phyloP scores from a whole-genome alignment of 2,329 filamentous ascomycete species.

The Blastomyces percursus region DNA sequence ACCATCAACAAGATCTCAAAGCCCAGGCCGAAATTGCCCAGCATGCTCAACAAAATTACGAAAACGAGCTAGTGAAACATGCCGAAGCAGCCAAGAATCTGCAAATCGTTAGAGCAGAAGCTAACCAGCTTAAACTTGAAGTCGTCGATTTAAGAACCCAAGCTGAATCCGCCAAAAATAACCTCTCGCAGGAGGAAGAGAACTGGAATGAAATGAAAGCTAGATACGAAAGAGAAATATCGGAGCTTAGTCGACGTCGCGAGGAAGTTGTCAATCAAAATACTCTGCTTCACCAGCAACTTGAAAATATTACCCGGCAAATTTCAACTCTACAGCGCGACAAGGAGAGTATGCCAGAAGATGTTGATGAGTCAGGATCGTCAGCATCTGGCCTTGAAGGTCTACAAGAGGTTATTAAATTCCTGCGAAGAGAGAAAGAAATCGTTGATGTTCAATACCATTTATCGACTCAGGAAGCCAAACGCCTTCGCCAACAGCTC shows the following conservation, averaged over 20 bases:
- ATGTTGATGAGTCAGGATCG: slow-evolving; percentile 37
- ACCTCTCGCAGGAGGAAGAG: slow-evolving; percentile 66
- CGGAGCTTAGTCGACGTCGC: slow-evolving; percentile 64
- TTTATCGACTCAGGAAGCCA: slow-evolving; percentile 74
- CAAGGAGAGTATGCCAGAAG: slow-evolving; percentile 48
- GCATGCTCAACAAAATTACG: slow-evolving; percentile 89
- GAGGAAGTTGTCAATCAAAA: slow-evolving; percentile 85
- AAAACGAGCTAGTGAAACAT: slow-evolving; percentile 87
- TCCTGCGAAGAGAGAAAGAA: slow-evolving; percentile 89
- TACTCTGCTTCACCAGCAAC: slow-evolving; percentile 75
- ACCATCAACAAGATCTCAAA: slow-evolving; percentile 83
- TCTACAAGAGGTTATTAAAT: slow-evolving; percentile 81
- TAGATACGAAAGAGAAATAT: slow-evolving; percentile 71
- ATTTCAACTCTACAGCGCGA: slow-evolving; percentile 69
- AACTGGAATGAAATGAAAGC: slow-evolving; percentile 79
- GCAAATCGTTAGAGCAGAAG: slow-evolving; percentile 65
- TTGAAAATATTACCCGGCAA: slow-evolving; percentile 72
- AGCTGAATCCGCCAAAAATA: slow-evolving; percentile 72
- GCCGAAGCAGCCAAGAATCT: slow-evolving; percentile 84
- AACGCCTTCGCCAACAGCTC: slow-evolving; percentile 79
- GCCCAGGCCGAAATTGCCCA: slow-evolving; percentile 88
- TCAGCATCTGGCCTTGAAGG: slow-evolving; percentile 55
- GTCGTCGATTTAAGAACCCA: slow-evolving; percentile 65
- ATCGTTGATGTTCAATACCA: slow-evolving; percentile 96
- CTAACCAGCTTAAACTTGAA: slow-evolving; percentile 71